These are phyloP conservation scores for Tricholoma saponaceum DNA, from an alignment of 768 basidiomycete species.

Conservation along the genomic window DNA sequence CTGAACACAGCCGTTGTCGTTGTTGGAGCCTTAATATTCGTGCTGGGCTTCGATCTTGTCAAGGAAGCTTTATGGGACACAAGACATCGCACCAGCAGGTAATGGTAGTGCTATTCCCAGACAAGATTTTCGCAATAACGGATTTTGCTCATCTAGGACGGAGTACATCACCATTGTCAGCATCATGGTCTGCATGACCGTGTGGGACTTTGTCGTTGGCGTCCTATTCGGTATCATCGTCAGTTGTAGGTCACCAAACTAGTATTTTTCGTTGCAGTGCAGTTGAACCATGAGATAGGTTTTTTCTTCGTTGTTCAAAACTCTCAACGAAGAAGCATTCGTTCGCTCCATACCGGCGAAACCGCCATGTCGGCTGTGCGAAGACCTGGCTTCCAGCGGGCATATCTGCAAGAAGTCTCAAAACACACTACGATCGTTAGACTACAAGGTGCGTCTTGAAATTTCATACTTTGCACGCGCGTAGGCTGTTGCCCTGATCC, in stretches of 20 bases:
- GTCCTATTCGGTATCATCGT: slow-evolving; percentile 90
- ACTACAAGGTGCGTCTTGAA: slow-evolving; percentile 59
- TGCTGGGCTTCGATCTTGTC: slow-evolving; percentile 89
- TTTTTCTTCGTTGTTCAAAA: slow-evolving; percentile 98
- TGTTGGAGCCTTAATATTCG: slow-evolving; percentile 88
- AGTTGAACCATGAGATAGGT: slow-evolving; percentile 34
- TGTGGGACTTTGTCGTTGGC: slow-evolving; percentile 92
- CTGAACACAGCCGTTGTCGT: slow-evolving; percentile 72
- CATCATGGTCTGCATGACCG: slow-evolving; percentile 91
- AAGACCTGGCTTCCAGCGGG: slow-evolving; percentile 80
- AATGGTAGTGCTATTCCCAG: slow-evolving; percentile 14
- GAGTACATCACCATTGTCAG: slow-evolving; percentile 83
- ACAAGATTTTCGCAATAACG: slow-evolving; percentile 9
- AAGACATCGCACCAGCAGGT: slow-evolving; percentile 78
- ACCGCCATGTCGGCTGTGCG: slow-evolving; percentile 88
- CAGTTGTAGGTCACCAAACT: slow-evolving; percentile 58
- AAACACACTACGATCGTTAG: slow-evolving; percentile 86
- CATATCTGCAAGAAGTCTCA: slow-evolving; percentile 89
- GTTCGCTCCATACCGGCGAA: slow-evolving; percentile 78
- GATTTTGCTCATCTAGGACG: slow-evolving; percentile 33
- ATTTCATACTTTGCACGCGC: background rate
- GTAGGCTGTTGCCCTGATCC: no score
- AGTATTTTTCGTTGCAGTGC: background rate
- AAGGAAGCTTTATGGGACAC: slow-evolving; percentile 99
- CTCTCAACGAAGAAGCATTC: slow-evolving; percentile 80